Evolutionary conservation across 23 red algal genomes (phyloP).

Genomic region (Chondrus crispus): DNA sequence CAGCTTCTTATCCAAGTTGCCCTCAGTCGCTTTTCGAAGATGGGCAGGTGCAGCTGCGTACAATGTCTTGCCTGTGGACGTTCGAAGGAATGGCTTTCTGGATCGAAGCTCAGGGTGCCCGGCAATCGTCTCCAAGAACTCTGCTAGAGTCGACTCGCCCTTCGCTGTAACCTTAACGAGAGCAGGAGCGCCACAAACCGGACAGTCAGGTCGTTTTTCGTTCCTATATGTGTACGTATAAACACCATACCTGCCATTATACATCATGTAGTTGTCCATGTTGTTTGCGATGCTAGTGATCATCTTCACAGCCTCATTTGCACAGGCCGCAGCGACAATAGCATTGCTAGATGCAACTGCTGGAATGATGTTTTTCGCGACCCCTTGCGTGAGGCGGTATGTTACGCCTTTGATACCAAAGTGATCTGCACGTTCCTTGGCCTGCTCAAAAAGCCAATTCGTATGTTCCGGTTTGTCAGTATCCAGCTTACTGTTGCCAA

Average conservation of each 20-base stretch:
- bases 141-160: conserved; percentile 46
- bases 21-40: conserved; percentile 39
- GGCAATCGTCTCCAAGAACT: conserved; percentile 74
- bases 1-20: conserved; percentile 41
- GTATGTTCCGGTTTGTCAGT: conserved; percentile 87
- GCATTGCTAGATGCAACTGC: conserved; percentile 98
- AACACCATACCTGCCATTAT: conserved; percentile 81
- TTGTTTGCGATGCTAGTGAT: conserved; percentile 52
- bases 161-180: conserved; percentile 21
- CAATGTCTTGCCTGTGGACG: conserved; percentile 39
- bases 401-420: conserved; percentile 93
- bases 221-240: conserved; percentile 84
- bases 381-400: conserved; percentile 73
- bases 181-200: conserved; percentile 79
- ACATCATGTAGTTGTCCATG: conserved; percentile 88
- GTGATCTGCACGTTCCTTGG: conserved; percentile 69
- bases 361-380: conserved; percentile 88
- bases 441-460: conserved; percentile 71
- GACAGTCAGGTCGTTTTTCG: conserved; percentile 73
- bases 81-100: conserved; percentile 53
- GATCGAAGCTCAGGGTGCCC: conserved; percentile 70
- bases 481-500: conserved; percentile 70
- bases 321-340: conserved; percentile 89
- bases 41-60: conserved; percentile 40
- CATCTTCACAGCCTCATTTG: conserved; percentile 82